Percentiles rank a stretch among this genome's conserved stretches.
These are phyloP conservation scores for Sporisorium reilianum DNA, from an alignment of 1,284 basidiomycete genomes.

Conservation along the genomic window DNA sequence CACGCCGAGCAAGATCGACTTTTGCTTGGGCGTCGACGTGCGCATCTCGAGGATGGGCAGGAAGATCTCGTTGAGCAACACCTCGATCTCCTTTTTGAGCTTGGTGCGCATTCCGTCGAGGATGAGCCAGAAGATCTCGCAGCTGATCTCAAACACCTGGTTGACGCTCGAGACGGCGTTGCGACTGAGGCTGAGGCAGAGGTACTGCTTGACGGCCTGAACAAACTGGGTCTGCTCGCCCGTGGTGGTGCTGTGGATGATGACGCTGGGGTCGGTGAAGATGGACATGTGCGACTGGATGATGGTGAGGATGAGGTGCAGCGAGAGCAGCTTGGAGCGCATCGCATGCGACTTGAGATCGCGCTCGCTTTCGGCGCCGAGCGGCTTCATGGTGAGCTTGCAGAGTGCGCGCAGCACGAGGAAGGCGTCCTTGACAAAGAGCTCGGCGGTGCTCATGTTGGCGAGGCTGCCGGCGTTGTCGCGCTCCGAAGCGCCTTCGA, in stretches of 20 bases:
- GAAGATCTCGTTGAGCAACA: slow-evolving; percentile 97
- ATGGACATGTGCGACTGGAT: slow-evolving; percentile 64
- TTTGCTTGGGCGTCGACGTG: slow-evolving; percentile 87
- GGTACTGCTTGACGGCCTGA: slow-evolving; percentile 69
- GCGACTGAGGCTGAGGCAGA: slow-evolving; percentile 90
- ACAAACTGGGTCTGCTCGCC: slow-evolving; percentile 68
- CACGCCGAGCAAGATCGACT: slow-evolving; percentile 64
- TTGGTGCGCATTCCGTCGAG: slow-evolving; percentile 92
- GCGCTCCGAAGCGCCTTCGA: slow-evolving; percentile 63
- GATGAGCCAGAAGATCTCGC: slow-evolving; percentile 98
- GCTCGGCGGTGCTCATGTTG: slow-evolving; percentile 63
- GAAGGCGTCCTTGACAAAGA: slow-evolving; percentile 69
- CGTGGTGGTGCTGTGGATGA: slow-evolving; percentile 65
- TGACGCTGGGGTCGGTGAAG: slow-evolving; percentile 64
- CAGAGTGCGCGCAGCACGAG: slow-evolving; percentile 67
- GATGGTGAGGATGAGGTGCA: slow-evolving; percentile 66
- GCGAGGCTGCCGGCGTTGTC: slow-evolving; percentile 55
- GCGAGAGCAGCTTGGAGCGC: slow-evolving; percentile 67
- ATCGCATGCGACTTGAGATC: slow-evolving; percentile 68
- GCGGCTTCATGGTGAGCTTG: slow-evolving; percentile 69
- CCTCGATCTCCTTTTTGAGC: slow-evolving; percentile 99
- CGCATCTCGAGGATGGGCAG: slow-evolving; percentile 98
- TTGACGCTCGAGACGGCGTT: slow-evolving; percentile 95
- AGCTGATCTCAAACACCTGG: slow-evolving; percentile 97
- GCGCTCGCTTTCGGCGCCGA: slow-evolving; percentile 66